Evolutionary conservation across 2,329 filamentous ascomycete genomes (phyloP), one percentile per base, ranked within the genome.

Genomic region (Aspergillus pseudotamarii): DNA sequence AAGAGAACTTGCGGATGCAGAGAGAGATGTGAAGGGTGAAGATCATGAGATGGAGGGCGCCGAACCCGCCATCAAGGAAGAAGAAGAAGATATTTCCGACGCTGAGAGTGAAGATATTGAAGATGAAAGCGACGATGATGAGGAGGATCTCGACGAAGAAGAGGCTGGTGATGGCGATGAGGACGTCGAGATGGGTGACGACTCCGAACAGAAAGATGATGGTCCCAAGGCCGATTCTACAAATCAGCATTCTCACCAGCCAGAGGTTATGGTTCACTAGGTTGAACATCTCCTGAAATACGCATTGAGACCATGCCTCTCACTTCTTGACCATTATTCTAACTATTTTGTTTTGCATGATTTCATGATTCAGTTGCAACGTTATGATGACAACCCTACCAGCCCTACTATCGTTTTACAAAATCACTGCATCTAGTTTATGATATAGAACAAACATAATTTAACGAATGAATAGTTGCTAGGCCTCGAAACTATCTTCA

Each of bases 21-120:
- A 83, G 62, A 81, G 79, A 23, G 74, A 75, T 43, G 41, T 62
- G 5, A 70, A 74, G 61, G 78, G 74, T 23, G 89, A 90, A 62
- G 91, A 94, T 69, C 84, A 86, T 6, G 90, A 92, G 66, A 94
- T 94, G 91, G 91, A 85, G 55, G 91, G 90, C 45, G 86, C 83
- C 19, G 90, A 91, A 59, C 82, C 82, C 56, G 81, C 80, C 30
- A 80, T 81, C 63, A 75, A 74, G 46, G 71, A 84, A 26, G 86
- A 81, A 28, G 87, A 91, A 21, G 90, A 91, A 59, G 88, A 90
- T 19, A 88, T 88, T 64, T 91, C 89, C 19, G 91, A 94, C 64
- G 90, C 88, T 63, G 91, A 89, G 68, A 92, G 89, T 71, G 91
- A 93, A 75, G 91, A 93, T 75, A 87, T 93, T 53, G 91, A 93